Evolutionary conservation across 1,284 basidiomycete species (phyloP).

Genomic region (Filobasidium uniguttulatum): DNA sequence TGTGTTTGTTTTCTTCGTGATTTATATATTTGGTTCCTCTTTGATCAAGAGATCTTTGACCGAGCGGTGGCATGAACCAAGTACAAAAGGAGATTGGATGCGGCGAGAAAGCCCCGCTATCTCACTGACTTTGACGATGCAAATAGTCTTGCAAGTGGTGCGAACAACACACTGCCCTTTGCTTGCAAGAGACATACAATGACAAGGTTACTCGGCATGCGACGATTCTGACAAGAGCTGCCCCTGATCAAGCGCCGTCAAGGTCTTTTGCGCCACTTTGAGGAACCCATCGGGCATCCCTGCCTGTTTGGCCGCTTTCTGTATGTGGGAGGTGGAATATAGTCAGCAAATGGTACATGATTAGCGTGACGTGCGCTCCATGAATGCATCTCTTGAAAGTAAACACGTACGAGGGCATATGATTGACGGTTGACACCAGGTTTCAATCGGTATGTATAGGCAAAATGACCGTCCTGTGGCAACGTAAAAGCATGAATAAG

Average conservation of each 20-base stretch:
- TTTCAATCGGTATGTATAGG: slow-evolving; percentile 67
- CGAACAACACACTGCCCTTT: no score
- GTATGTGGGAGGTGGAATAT: neutral
- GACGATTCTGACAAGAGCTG: slow-evolving; percentile 23
- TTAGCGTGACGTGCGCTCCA: neutral
- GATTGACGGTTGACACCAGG: slow-evolving; percentile 82
- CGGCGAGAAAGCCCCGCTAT: no score
- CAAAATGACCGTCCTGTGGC: slow-evolving; percentile 50
- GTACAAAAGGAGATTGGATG: no score
- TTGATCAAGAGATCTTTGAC: no score
- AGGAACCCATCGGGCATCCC: slow-evolving; percentile 53
- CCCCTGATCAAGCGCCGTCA: slow-evolving; percentile 16
- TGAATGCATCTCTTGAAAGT: neutral
- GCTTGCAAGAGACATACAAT: no score
- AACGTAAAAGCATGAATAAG: neutral
- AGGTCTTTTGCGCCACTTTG: neutral
- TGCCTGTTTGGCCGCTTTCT: slow-evolving; percentile 68
- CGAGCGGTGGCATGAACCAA: no score
- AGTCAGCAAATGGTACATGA: neutral
- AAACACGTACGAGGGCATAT: slow-evolving; percentile 55
- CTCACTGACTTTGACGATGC: no score
- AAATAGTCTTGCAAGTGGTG: no score
- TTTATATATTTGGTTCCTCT: no score
- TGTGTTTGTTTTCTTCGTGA: no score
- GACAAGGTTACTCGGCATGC: slow-evolving; percentile 5